Percentiles rank a stretch among this genome's conserved stretches.
Conservation (phyloP, 1,284 basidiomycete genomes). For the Malassezia furfur region DNA sequence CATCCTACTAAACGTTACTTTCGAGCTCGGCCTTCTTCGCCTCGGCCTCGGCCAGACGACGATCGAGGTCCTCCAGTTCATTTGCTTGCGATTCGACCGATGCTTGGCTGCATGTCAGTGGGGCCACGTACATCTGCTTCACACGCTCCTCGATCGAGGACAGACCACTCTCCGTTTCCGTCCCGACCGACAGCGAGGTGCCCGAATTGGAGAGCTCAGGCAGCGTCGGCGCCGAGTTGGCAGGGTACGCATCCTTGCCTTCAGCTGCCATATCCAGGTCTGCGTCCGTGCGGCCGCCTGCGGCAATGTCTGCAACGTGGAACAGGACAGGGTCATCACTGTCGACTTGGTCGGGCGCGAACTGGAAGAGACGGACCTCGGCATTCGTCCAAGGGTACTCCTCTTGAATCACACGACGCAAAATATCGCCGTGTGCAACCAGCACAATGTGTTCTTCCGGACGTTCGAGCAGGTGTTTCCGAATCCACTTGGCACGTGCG, state of each 20-base stretch:
- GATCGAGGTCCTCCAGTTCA: slow-evolving; percentile 37
- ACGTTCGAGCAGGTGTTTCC: slow-evolving; percentile 39
- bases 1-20: neutral
- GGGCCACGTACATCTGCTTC: slow-evolving; percentile 18
- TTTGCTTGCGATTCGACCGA: slow-evolving; percentile 28
- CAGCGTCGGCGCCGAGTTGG: neutral
- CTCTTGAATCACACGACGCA: slow-evolving; percentile 35
- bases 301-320: slow-evolving; percentile 26
- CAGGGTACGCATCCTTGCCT: neutral
- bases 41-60: slow-evolving; percentile 34
- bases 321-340: slow-evolving; percentile 29
- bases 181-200: neutral
- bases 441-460: slow-evolving; percentile 42
- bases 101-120: slow-evolving; percentile 18
- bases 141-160: slow-evolving; percentile 29
- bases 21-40: slow-evolving; percentile 30
- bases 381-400: slow-evolving; percentile 40
- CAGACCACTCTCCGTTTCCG: slow-evolving; percentile 15
- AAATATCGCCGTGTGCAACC: slow-evolving; percentile 46
- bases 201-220: neutral
- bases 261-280: neutral
- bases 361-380: slow-evolving; percentile 40
- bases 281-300: slow-evolving; percentile 21
- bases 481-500: slow-evolving; percentile 43
- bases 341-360: slow-evolving; percentile 28